A percentile compares a stretch with the other conserved stretches of the same genome.
Conservation (phyloP, 768 basidiomycete species). For the Leccinum obscurum region DNA sequence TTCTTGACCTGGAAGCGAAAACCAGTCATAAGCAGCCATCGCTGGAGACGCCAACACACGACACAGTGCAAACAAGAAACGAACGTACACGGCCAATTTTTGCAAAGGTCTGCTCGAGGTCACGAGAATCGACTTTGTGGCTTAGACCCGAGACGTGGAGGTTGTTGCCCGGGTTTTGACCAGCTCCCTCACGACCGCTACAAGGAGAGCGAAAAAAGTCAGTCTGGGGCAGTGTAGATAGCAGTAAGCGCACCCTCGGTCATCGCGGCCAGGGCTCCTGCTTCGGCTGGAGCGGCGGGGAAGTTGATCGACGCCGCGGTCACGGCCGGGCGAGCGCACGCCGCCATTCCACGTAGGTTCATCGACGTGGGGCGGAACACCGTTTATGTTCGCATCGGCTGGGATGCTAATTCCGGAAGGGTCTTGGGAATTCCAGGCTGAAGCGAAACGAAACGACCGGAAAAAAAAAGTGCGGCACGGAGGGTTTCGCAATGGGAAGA, state of each 20-base stretch:
- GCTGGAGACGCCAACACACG: background rate
- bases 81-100: constrained; percentile 80
- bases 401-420: constrained; percentile 77
- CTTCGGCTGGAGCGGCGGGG: constrained; percentile 75
- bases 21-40: constrained; percentile 8
- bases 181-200: constrained; percentile 34
- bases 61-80: background rate
- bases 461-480: constrained; percentile 5
- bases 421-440: constrained; percentile 86
- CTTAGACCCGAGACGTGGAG: constrained; percentile 62
- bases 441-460: constrained; percentile 23
- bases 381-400: constrained; percentile 48
- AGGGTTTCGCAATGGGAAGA: constrained; percentile 30
- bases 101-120: constrained; percentile 85
- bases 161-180: constrained; percentile 64
- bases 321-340: constrained; percentile 43
- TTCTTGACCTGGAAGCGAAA: constrained; percentile 47
- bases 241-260: constrained; percentile 52
- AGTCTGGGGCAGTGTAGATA: background rate
- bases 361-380: constrained; percentile 47
- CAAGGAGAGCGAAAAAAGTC: background rate
- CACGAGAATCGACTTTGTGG: constrained; percentile 71
- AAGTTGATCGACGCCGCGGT: constrained; percentile 42
- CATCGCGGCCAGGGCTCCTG: constrained; percentile 66
- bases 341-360: constrained; percentile 55